Conservation (phyloP, 2,329 filamentous ascomycete species). For the Hypoxylon sp. region DNA sequence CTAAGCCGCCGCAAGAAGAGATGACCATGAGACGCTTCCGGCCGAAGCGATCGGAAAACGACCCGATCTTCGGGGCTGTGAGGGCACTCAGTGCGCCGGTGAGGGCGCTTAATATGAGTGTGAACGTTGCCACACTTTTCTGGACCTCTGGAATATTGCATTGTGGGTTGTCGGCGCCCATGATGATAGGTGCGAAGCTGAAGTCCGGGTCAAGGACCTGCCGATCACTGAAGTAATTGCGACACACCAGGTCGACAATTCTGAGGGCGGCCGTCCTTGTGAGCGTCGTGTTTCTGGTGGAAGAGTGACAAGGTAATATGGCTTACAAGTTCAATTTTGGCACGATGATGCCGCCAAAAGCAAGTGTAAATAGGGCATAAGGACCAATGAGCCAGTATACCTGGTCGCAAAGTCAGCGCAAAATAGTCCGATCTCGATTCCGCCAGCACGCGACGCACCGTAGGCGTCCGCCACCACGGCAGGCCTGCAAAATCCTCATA, state of each 20-base stretch:
- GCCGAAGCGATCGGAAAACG: conserved; percentile 86
- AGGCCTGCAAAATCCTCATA: conserved; percentile 65
- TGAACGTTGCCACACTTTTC: conserved; percentile 77
- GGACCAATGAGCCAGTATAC: conserved; percentile 85
- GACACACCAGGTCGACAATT: conserved; percentile 83
- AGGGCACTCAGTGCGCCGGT: conserved; percentile 81
- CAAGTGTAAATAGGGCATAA: conserved; percentile 82
- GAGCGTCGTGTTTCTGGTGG: conserved; percentile 9
- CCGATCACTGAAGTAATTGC: conserved; percentile 78
- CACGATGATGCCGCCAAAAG: conserved; percentile 85
- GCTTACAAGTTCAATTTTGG: conserved; percentile 82
- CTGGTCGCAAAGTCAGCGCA: conserved; percentile 53
- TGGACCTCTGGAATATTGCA: conserved; percentile 84
- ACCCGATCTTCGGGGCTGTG: conserved; percentile 81
- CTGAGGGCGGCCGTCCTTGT: conserved; percentile 46
- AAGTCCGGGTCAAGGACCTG: conserved; percentile 65
- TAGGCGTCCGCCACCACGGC: conserved; percentile 70
- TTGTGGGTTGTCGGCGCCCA: conserved; percentile 76
- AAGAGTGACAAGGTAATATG: background rate
- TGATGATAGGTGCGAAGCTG: conserved; percentile 68
- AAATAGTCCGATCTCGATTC: conserved; percentile 1
- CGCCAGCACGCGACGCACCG: conserved; percentile 53
- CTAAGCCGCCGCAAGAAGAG: conserved; percentile 76
- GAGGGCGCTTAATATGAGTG: conserved; percentile 76
- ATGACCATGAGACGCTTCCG: conserved; percentile 77